Evolutionary conservation across 148 eudicot species (phyloP).

Genomic region (Rhododendron williamsianum): DNA sequence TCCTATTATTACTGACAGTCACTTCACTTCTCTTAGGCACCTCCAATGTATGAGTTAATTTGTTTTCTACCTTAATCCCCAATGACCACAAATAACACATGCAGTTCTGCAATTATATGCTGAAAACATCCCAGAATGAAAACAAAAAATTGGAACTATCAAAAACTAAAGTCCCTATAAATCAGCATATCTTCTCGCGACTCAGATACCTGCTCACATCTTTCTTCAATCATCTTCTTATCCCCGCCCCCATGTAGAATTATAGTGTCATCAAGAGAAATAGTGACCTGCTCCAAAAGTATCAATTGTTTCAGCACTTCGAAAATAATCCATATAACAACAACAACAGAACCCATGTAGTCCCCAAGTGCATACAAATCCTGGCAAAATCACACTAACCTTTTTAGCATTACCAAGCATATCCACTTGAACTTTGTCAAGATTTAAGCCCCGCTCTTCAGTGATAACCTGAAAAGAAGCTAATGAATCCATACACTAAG

Average conservation of each 20-base stretch:
- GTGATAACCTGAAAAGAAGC: slow-evolving; percentile 54
- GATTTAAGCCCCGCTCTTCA: slow-evolving; percentile 68
- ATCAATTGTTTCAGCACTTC: not conserved
- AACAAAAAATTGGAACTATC: not conserved
- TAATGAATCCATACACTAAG: slow-evolving; percentile 8
- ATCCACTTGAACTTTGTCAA: slow-evolving; percentile 60
- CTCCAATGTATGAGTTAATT: not conserved
- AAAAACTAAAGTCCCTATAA: not conserved
- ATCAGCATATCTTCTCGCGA: not conserved
- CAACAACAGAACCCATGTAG: too few relatives aligned
- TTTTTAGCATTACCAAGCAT: slow-evolving; percentile 89
- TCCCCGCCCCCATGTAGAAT: slow-evolving; percentile 82
- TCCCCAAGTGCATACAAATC: slow-evolving; percentile 1
- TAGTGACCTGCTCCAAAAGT: slow-evolving; percentile 54
- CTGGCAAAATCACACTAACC: slow-evolving; percentile 32
- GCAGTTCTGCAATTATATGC: not conserved
- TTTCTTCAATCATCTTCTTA: slow-evolving; percentile 79
- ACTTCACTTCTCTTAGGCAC: not conserved
- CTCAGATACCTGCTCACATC: slow-evolving; percentile 80
- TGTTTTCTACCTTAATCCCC: not conserved
- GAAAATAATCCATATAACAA: too few relatives aligned
- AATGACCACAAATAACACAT: not conserved
- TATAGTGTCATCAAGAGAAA: slow-evolving; percentile 85
- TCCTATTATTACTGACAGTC: not conserved
- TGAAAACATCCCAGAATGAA: not conserved